Evolutionary conservation across 352 stramenopile genomes (phyloP).

Genomic region (Salisapilia sapeloensis): DNA sequence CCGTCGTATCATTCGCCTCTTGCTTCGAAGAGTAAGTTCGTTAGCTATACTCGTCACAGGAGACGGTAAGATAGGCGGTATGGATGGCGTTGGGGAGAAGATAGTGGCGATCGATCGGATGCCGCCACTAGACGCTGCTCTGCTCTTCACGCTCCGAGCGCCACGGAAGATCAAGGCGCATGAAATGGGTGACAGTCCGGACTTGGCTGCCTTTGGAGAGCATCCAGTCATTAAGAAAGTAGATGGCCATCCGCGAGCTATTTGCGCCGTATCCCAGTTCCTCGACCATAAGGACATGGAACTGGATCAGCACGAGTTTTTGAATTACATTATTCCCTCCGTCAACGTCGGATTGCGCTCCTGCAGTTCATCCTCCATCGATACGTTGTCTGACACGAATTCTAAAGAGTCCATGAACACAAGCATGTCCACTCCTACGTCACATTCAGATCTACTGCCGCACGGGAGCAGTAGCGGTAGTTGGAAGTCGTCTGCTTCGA

Average conservation of each 20-base stretch:
- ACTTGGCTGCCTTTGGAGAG: conserved; percentile 36
- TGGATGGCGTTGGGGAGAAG: conserved; percentile 70
- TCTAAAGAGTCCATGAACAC: no score
- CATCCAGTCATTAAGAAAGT: conserved; percentile 47
- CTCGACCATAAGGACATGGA: conserved; percentile 73
- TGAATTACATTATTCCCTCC: conserved; percentile 67
- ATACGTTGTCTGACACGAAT: no score
- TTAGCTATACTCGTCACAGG: conserved; percentile 47
- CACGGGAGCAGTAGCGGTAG: no score
- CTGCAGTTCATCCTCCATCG: no score
- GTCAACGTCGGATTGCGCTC: conserved; percentile 55
- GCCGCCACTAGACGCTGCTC: conserved; percentile 38
- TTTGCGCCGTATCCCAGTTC: conserved; percentile 67
- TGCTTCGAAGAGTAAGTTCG: conserved; percentile 47
- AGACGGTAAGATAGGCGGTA: conserved; percentile 49
- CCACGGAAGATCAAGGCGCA: conserved; percentile 57
- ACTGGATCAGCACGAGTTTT: conserved; percentile 62
- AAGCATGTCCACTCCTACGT: no score
- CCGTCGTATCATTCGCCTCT: conserved; percentile 17
- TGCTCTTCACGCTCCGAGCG: conserved; percentile 60
- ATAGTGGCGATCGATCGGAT: conserved; percentile 48
- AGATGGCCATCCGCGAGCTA: conserved; percentile 41
- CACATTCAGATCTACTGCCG: no score
- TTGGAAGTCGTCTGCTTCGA: no score
- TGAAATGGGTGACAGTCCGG: conserved; percentile 55